A percentile compares a stretch with the other conserved stretches of the same genome.
These are phyloP conservation scores for Gastrolobium villosum DNA, from an alignment of 306 rosid species.

Conservation along the genomic window DNA sequence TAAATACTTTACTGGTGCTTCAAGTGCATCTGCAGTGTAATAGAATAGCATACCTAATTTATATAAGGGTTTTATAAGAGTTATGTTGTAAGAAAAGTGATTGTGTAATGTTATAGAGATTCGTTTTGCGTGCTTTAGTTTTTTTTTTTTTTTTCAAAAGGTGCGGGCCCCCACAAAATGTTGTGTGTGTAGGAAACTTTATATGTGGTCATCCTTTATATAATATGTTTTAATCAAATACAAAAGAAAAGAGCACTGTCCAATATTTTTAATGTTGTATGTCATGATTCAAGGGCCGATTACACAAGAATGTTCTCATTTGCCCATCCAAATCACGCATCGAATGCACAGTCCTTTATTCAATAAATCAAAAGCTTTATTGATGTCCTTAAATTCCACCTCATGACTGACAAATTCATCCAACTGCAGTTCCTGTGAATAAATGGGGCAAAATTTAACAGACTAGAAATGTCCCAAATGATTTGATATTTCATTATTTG, in stretches of 20 bases:
- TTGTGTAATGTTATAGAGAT: no score
- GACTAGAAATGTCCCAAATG: slow-evolving; percentile 5
- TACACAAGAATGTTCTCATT: slow-evolving; percentile 42
- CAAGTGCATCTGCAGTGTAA: slow-evolving; percentile 75
- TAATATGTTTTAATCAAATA: background rate
- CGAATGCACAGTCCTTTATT: slow-evolving; percentile 64
- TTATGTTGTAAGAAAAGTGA: no score
- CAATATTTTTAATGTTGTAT: background rate
- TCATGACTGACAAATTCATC: slow-evolving; percentile 79
- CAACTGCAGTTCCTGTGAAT: slow-evolving; percentile 66
- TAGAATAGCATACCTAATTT: slow-evolving; percentile 39
- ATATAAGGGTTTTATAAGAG: no score
- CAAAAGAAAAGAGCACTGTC: slow-evolving; percentile 16
- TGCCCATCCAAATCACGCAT: slow-evolving; percentile 77
- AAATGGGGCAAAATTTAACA: background rate
- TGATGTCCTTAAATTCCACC: slow-evolving; percentile 70
- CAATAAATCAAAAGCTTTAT: slow-evolving; percentile 75
- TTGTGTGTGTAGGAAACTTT: no score
- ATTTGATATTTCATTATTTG: background rate
- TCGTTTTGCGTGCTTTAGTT: no score
- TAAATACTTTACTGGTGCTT: slow-evolving; percentile 74
- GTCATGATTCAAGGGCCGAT: background rate
- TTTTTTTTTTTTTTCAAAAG: no score
- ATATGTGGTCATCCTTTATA: no score
- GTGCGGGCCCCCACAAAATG: no score